Evolutionary conservation across 129 eudicot species (phyloP), one percentile per base, ranked within the genome.

Genomic region (Saposhnikovia divaricata): DNA sequence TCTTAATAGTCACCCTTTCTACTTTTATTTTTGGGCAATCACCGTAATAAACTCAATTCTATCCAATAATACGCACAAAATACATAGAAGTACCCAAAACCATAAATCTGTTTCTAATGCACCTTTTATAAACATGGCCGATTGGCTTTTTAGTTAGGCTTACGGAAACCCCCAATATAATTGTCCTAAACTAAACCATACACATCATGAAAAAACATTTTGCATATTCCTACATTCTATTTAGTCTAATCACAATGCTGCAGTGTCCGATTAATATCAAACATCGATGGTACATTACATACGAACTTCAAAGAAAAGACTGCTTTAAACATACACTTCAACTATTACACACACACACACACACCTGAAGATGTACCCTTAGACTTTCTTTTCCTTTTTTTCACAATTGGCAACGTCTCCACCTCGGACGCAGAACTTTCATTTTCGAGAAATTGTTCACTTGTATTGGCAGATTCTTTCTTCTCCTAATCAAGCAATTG

Each of bases 311-410:
- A 7, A n/a, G 69, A 61, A 61, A 9, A 10, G 34, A 15, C 1
- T 34, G 69, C 69, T n/a, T 3, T 25, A 40, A 4, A 40, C 43
- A 40, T 40, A 40, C 5, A 40, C 43, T 40, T 3, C 2, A 34
- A 34, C 37, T 34, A 34, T 44, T 44, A 28, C 6, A 28, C 71
- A 59, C 68, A 19, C 63, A 57, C 66, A 6, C 38, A 70, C 3
- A 71, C 45, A 91, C 97, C 97, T 40, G 88, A 81, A 81, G 68
- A 48, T 1, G 79, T 63, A 37, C 69, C 59, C 85, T 88, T 61
- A 2, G 69, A 61, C 69, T 61, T 94, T 78, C 97, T 85, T 84
- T 93, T 93, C 93, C 96, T 88, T 93, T 87, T 91, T 83, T 87
- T 91, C 31, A 45, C 81, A 53, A 23, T 0, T 42, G 80, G 82